These are phyloP conservation scores for Calonectria pauciramosa DNA, from an alignment of 2,329 filamentous ascomycete genomes.

Conservation along the genomic window DNA sequence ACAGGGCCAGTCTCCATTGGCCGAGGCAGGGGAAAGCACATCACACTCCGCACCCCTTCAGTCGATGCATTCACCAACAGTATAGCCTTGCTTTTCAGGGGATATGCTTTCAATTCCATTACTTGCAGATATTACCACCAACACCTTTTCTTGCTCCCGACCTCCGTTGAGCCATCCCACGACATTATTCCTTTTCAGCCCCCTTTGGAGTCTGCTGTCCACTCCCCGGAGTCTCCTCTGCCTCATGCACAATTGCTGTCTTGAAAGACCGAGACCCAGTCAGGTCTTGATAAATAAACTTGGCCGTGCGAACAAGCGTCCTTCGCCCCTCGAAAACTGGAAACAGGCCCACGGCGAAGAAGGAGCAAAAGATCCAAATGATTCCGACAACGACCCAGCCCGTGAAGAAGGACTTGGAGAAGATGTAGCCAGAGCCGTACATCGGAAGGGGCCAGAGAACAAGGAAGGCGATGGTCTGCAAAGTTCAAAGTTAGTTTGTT, in stretches of 20 bases:
- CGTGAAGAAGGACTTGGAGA: constrained; percentile 73
- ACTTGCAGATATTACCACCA: background rate
- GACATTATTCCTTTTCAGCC: constrained; percentile 1
- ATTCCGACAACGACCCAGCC: constrained; percentile 81
- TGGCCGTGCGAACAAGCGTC: constrained; percentile 50
- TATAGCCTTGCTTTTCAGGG: background rate
- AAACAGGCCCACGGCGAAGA: constrained; percentile 82
- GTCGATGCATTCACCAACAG: background rate
- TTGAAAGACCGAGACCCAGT: constrained; percentile 23
- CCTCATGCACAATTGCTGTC: constrained; percentile 14
- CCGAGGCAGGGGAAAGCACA: too few species aligned
- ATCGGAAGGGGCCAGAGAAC: constrained; percentile 94
- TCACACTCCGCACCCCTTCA: too few species aligned
- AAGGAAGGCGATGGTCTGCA: constrained; percentile 75
- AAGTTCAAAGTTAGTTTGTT: background rate
- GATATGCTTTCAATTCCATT: background rate
- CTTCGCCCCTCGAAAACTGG: constrained; percentile 84
- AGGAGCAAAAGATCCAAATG: constrained; percentile 79
- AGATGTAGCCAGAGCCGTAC: constrained; percentile 84
- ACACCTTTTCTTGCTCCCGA: background rate
- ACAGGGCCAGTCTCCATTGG: too few species aligned
- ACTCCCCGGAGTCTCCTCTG: constrained; percentile 8
- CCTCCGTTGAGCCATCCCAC: background rate
- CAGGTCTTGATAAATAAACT: constrained; percentile 23
- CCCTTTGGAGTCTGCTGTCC: constrained; percentile 15